Percentiles rank a stretch among this genome's conserved stretches.
Evolutionary conservation across 2,329 filamentous ascomycete species (phyloP).

Genomic region (Sclerotinia minor): DNA sequence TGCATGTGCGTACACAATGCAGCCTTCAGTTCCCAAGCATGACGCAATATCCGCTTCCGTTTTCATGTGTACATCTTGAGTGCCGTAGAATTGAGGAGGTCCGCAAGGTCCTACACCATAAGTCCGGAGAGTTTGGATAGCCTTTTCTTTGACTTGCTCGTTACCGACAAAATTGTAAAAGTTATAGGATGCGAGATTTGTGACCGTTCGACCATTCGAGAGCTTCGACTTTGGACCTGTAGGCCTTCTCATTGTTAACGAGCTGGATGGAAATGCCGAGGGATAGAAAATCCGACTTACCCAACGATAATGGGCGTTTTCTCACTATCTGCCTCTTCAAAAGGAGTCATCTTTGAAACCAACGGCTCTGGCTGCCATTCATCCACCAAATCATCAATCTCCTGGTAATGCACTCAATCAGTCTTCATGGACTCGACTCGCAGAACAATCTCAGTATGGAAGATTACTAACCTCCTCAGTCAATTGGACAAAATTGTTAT

Average conservation of each 20-base stretch:
- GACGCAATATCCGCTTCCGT: constrained; percentile 90
- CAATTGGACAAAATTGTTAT: constrained; percentile 84
- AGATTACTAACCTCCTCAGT: constrained; percentile 66
- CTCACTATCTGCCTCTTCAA: constrained; percentile 82
- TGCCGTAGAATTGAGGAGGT: constrained; percentile 96
- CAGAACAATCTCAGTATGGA: background rate
- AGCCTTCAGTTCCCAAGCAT: constrained; percentile 82
- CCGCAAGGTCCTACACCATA: constrained; percentile 97
- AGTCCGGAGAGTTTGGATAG: constrained; percentile 86
- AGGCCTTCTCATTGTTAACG: constrained; percentile 54
- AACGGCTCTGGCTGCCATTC: constrained; percentile 96
- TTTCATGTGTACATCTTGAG: constrained; percentile 97
- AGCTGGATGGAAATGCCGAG: background rate
- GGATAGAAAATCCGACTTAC: constrained; percentile 50
- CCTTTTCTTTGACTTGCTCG: constrained; percentile 90
- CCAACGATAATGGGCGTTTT: constrained; percentile 85
- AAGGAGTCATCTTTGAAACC: constrained; percentile 68
- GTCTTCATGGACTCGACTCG: background rate
- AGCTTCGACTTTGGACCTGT: constrained; percentile 90
- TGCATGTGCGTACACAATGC: constrained; percentile 93
- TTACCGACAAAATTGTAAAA: constrained; percentile 97
- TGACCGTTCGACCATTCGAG: constrained; percentile 83
- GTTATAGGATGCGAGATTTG: constrained; percentile 92
- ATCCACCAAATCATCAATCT: constrained; percentile 94
- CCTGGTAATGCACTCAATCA: constrained; percentile 47